phyloP scores from a whole-genome alignment of 2,329 filamentous ascomycete species.

The Elsinoe batatas region DNA sequence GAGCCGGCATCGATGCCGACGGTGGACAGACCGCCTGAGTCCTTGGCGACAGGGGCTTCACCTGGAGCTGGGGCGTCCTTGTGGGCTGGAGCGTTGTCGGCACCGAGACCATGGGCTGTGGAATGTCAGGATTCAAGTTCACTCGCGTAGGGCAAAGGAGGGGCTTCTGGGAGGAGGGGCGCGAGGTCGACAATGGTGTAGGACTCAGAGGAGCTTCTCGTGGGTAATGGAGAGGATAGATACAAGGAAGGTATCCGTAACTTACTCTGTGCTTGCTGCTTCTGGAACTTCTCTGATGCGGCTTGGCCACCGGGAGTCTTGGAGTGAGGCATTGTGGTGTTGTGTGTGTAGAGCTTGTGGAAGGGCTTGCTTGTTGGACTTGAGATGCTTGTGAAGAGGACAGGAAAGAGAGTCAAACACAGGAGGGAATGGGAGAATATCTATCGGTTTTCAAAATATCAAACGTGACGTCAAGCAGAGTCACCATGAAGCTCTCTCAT shows the following conservation, averaged over 20 bases:
- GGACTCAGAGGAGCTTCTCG: not conserved
- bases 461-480: slow-evolving; percentile 12
- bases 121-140: not conserved
- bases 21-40: slow-evolving; percentile 24
- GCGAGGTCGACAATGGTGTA: not conserved
- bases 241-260: not conserved
- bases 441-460: too few relatives aligned
- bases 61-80: slow-evolving; percentile 23
- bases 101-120: slow-evolving; percentile 24
- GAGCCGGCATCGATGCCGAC: slow-evolving; percentile 23
- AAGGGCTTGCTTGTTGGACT: not conserved
- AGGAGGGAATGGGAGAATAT: too few relatives aligned
- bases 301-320: slow-evolving; percentile 25
- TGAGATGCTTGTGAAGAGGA: not conserved
- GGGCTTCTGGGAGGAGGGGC: not conserved
- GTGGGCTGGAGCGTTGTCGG: slow-evolving; percentile 25
- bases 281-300: slow-evolving; percentile 27
- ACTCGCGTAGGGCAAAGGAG: not conserved
- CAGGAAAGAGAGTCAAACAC: not conserved
- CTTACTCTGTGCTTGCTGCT: slow-evolving; percentile 27
- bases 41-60: slow-evolving; percentile 26
- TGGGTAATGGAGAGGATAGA: not conserved
- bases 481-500: slow-evolving; percentile 1
- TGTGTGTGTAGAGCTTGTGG: not conserved
- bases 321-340: slow-evolving; percentile 18